Base-by-base conservation (phyloP, 495 filamentous ascomycete species). In the Talaromyces trachyspermus region DNA sequence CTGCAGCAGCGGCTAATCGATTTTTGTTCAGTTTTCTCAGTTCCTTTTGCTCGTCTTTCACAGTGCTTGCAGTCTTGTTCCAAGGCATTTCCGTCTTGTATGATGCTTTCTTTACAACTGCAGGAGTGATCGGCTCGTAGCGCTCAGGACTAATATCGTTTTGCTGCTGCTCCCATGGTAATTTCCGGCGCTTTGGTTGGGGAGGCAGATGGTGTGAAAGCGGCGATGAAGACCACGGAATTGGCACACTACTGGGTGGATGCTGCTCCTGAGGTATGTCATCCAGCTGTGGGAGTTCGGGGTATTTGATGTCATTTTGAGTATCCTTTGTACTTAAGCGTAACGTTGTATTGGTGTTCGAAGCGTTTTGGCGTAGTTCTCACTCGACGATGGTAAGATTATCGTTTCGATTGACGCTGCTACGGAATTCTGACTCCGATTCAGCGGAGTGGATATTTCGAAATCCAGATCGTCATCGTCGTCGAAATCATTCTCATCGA, bases 21-120 rank as follows among this genome's bases (percentile, higher is more conserved):
- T 72, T 79, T 64, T 88, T 85, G 30, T 72, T 75, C 35, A 76
- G 68, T 45, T 79, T 84, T 30, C 78, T 74, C 6, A 90, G 69
- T 54, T 81, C 77, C 59, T 84, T 89, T 60, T 89, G 85, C 46
- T 85, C 81, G 40, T 88, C 86, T 55, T 91, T 91, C 29, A 95
- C 64, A 2, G 85, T 84, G 52, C 84, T 91, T 4, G 78, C 84
- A 8, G 83, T 88, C 27, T 82, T 83, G 54, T 95, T 85, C 92
- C 92, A 98, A 2, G 76, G 72, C 17, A 74, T 75, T 0, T 64
- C 52, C 7, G 45, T 41, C n/a, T 50, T 42, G 41, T 68, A 48
- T 52, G 62, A 10, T 43, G 70, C 56, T 54, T 69, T 65, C 27
- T 70, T 72, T 0, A 62, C 57, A 50, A 51, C 76, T 63, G 53